Evolutionary conservation across 2,329 filamentous ascomycete species (phyloP).

Genomic region (Sordariomycetes sp.): DNA sequence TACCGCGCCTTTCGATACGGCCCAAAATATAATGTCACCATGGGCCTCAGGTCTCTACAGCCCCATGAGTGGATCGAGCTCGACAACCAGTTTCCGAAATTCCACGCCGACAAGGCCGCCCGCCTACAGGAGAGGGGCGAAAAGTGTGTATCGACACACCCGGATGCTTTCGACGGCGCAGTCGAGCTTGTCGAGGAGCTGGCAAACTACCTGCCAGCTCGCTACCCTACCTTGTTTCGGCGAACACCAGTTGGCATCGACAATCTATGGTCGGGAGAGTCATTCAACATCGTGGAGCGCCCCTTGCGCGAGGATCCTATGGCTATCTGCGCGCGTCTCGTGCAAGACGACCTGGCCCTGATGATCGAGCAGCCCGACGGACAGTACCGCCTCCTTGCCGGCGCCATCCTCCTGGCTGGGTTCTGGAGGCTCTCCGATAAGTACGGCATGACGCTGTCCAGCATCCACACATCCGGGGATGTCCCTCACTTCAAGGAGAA

Average conservation of each 20-base stretch:
- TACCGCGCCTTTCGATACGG: conserved; percentile 73
- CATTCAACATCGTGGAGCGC: conserved; percentile 54
- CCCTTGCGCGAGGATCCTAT: conserved; percentile 70
- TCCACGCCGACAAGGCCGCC: conserved; percentile 58
- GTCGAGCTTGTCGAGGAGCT: conserved; percentile 70
- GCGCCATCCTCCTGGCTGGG: conserved; percentile 63
- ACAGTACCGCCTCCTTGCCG: conserved; percentile 71
- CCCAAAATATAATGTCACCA: conserved; percentile 65
- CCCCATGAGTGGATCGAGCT: conserved; percentile 76
- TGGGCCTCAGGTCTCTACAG: conserved; percentile 62
- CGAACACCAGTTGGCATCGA: conserved; percentile 54
- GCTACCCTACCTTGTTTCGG: conserved; percentile 63
- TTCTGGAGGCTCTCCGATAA: conserved; percentile 82
- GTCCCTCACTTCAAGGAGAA: conserved; percentile 65
- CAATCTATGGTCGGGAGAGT: conserved; percentile 62
- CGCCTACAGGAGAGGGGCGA: conserved; percentile 56
- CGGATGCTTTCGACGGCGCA: conserved; percentile 60
- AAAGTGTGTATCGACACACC: conserved; percentile 59
- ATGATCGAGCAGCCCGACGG: conserved; percentile 72
- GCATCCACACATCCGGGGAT: conserved; percentile 69
- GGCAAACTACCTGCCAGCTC: conserved; percentile 56
- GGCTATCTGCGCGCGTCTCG: conserved; percentile 58
- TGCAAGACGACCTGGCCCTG: conserved; percentile 75
- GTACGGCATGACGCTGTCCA: conserved; percentile 64
- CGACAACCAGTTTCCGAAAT: conserved; percentile 67